A percentile compares a stretch with the other conserved stretches of the same genome.
Conservation (phyloP, 257 asterid species). For the Orobanche coerulescens region DNA sequence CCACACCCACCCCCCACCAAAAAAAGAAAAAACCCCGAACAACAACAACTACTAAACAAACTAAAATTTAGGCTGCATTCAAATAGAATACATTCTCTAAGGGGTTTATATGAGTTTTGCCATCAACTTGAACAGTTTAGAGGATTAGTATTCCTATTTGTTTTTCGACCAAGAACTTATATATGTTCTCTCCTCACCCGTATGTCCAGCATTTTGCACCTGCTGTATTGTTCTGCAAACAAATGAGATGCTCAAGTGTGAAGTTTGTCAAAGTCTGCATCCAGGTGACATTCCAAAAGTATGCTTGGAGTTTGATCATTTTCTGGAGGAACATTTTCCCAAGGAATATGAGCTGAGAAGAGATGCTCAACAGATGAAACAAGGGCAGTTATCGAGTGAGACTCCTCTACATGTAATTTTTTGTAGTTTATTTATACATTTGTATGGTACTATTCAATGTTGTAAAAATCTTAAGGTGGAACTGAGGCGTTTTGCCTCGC, state of each 20-base stretch:
- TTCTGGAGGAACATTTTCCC: conserved; percentile 43
- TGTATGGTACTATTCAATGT: too few species aligned
- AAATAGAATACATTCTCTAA: too few species aligned
- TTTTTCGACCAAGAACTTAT: neutral
- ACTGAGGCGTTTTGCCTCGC: too few species aligned
- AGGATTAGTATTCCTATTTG: neutral
- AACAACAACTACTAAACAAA: too few species aligned
- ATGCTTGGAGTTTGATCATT: conserved; percentile 45
- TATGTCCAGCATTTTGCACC: conserved; percentile 26
- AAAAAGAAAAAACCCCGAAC: too few species aligned
- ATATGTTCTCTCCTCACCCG: neutral
- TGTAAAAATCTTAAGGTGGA: too few species aligned
- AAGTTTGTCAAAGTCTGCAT: conserved; percentile 36
- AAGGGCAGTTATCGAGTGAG: conserved; percentile 17
- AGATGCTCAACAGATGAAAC: conserved; percentile 24
- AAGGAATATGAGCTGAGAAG: conserved; percentile 31
- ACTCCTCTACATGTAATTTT: conserved; percentile 20
- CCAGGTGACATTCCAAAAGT: conserved; percentile 43
- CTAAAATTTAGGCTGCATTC: too few species aligned
- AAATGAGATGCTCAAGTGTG: conserved; percentile 30
- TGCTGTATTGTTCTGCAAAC: conserved; percentile 23
- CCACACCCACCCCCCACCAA: too few species aligned
- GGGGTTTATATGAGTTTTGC: too few species aligned
- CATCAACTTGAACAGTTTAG: neutral
- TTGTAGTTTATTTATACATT: neutral